A percentile compares a stretch with the other conserved stretches of the same genome.
phyloP scores from a whole-genome alignment of 306 rosid genomes.

The Casuarina equisetifolia region DNA sequence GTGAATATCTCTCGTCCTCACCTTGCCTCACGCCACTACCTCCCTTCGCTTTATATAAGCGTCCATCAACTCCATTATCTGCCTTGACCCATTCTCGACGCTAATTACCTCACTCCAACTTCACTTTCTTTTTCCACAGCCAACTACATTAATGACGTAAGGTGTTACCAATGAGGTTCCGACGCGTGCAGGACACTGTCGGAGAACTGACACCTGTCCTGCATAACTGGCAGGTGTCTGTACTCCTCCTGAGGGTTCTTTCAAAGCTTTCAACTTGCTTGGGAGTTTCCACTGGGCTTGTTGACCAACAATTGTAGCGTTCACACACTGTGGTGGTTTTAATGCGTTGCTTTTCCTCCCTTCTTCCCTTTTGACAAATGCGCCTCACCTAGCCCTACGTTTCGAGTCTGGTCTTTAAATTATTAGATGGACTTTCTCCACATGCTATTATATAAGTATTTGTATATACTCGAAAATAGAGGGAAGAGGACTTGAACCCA shows the following conservation, averaged over 20 bases:
- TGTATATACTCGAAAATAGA: no score
- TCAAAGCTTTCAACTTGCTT: no score
- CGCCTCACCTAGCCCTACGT: no score
- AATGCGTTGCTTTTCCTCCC: neutral
- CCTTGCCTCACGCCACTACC: slow-evolving; percentile 33
- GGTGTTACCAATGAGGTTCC: no score
- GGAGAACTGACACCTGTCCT: slow-evolving; percentile 32
- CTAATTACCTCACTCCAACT: slow-evolving; percentile 32
- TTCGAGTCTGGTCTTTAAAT: no score
- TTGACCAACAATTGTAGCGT: slow-evolving; percentile 42
- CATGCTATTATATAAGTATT: slow-evolving; percentile 19
- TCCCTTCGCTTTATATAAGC: slow-evolving; percentile 39
- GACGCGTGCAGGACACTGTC: no score
- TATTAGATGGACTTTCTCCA: no score
- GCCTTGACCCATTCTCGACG: slow-evolving; percentile 24
- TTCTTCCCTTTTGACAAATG: neutral
- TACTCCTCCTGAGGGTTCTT: neutral
- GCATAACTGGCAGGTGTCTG: slow-evolving; percentile 42
- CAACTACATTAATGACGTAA: slow-evolving; percentile 20
- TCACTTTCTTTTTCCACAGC: slow-evolving; percentile 10
- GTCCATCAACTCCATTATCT: slow-evolving; percentile 1
- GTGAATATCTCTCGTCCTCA: slow-evolving; percentile 56
- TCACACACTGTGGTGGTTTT: slow-evolving; percentile 18
- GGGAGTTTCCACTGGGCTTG: slow-evolving; percentile 6
- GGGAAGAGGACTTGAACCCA: no score